Evolutionary conservation across 129 eudicot genomes (phyloP).

Genomic region (Artemisia argyi): DNA sequence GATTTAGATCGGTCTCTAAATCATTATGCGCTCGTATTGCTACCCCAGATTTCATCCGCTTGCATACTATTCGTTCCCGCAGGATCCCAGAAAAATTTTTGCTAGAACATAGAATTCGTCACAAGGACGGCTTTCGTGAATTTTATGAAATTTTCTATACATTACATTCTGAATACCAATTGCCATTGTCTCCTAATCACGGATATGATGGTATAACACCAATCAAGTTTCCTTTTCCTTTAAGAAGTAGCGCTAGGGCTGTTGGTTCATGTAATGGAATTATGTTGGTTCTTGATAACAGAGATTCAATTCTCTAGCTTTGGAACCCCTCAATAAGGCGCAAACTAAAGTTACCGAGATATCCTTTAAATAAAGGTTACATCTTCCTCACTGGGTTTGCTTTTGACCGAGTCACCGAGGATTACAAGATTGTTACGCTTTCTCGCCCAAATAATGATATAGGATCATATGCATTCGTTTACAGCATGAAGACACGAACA

Average conservation of each 20-base stretch:
- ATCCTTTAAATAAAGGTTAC: too few relatives aligned
- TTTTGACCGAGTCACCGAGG: not conserved
- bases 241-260: not conserved
- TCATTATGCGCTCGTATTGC: too few relatives aligned
- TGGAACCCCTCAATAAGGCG: too few relatives aligned
- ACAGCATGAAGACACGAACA: not conserved
- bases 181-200: too few relatives aligned
- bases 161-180: not conserved
- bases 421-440: not conserved
- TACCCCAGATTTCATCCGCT: too few relatives aligned
- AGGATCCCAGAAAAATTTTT: not conserved
- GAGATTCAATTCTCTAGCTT: not conserved
- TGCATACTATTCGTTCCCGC: too few relatives aligned
- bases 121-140: too few relatives aligned
- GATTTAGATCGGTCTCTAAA: too few relatives aligned
- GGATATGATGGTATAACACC: not conserved
- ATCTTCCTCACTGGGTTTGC: not conserved
- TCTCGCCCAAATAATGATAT: not conserved
- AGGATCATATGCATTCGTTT: not conserved
- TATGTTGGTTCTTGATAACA: not conserved
- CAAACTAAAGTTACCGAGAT: too few relatives aligned
- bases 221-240: not conserved
- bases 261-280: not conserved
- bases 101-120: not conserved
- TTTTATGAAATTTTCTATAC: not conserved